Conservation (phyloP, 495 filamentous ascomycete genomes). For the Trypethelium eluteriae region DNA sequence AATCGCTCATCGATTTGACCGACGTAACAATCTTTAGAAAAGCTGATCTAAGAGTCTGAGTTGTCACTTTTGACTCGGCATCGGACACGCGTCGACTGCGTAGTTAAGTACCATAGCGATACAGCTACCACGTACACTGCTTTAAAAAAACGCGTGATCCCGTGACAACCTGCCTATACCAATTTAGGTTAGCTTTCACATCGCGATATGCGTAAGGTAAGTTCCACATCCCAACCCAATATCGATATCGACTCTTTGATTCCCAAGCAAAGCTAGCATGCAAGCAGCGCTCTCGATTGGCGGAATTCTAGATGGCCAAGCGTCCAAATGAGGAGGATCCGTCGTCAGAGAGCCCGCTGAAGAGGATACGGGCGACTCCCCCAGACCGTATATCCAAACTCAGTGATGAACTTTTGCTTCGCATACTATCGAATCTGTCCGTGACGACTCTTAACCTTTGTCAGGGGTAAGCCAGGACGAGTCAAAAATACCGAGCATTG, state of each 20-base stretch:
- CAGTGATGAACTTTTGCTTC: conserved; percentile 81
- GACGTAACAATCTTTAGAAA: too few relatives aligned
- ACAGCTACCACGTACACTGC: too few relatives aligned
- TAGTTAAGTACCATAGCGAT: too few relatives aligned
- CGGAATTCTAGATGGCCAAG: conserved; percentile 24
- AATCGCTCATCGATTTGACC: too few relatives aligned
- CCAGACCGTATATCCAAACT: conserved; percentile 52
- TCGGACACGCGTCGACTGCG: too few relatives aligned
- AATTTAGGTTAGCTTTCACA: too few relatives aligned
- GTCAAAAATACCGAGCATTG: conserved; percentile 10
- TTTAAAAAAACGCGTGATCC: too few relatives aligned
- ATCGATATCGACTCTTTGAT: neutral
- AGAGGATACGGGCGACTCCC: conserved; percentile 22
- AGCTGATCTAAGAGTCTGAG: too few relatives aligned
- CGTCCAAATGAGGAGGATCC: conserved; percentile 19
- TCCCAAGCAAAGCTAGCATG: neutral
- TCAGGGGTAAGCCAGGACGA: conserved; percentile 47
- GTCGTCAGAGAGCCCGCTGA: conserved; percentile 18
- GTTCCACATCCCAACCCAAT: neutral
- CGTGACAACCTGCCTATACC: too few relatives aligned
- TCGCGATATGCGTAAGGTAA: too few relatives aligned
- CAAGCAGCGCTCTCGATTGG: neutral
- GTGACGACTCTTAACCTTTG: conserved; percentile 60
- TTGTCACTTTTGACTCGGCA: too few relatives aligned
- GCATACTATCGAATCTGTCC: conserved; percentile 71